Evolutionary conservation across 306 rosid species (phyloP).

Genomic region (Pyrus pyrifolia): DNA sequence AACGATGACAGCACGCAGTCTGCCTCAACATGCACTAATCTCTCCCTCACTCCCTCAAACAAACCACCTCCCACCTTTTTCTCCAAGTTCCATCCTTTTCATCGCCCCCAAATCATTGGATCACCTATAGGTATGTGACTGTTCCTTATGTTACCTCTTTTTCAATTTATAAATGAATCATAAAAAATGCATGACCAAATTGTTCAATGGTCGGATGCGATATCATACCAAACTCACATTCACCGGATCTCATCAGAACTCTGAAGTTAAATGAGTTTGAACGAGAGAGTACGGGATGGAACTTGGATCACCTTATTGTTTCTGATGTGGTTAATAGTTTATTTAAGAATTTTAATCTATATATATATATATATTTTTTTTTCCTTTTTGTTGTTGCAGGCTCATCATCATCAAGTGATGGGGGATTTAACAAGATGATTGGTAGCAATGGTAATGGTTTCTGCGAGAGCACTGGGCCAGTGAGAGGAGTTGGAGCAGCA

Average conservation of each 20-base stretch:
- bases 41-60: conserved; percentile 47
- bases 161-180: not conserved
- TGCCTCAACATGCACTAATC: conserved; percentile 60
- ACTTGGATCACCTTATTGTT: not conserved
- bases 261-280: too few relatives aligned
- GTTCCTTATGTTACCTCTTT: not conserved
- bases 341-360: not conserved
- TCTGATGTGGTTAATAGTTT: not conserved
- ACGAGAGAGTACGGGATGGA: too few relatives aligned
- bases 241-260: not conserved
- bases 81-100: conserved; percentile 11
- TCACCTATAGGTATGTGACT: conserved; percentile 30
- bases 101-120: conserved; percentile 15
- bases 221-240: not conserved
- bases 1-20: conserved; percentile 31
- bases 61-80: conserved; percentile 8
- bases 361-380: not conserved
- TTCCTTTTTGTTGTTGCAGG: conserved; percentile 21
- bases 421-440: conserved; percentile 22
- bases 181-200: not conserved
- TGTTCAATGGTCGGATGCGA: not conserved
- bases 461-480: not conserved
- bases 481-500: not conserved
- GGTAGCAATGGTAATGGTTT: conserved; percentile 9
- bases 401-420: conserved; percentile 1